Evolutionary conservation across 2,329 filamentous ascomycete species (phyloP), one percentile per base, ranked within the genome.

Genomic region (Neonectria magnoliae): DNA sequence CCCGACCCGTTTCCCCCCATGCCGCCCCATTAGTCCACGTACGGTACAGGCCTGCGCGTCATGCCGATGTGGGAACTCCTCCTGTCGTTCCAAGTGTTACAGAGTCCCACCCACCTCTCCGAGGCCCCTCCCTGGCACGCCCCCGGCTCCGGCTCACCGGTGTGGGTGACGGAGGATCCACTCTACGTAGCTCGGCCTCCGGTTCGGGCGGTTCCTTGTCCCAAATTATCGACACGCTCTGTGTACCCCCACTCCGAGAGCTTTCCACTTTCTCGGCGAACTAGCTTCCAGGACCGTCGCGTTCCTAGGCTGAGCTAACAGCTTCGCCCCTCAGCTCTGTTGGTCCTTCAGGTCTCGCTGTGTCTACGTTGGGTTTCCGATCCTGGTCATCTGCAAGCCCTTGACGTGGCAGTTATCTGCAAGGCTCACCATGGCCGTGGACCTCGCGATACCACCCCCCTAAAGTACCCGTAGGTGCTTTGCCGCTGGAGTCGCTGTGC

Each of bases 141-240:
- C 67, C 66, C 67, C 42, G 66, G 65, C 56, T 68, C 51, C 52
- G 36, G 61, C 61, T 73, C 70, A 74, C 71, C 71, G 64, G 69
- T 74, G 71, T 73, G 71, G 70, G 54, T 58, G 62, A 65, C 62
- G 53, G 18, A 14, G 52, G 42, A 20, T 48, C 47, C 65, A 68
- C 55, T 50, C 51, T 65, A 54, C 55, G 57, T 66, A 60, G 56
- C 31, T 71, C 65, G 61, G 57, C 58, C 57, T 57, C 61, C 47
- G 65, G 50, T 60, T 64, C 59, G 50, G 31, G 62, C 66, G 48
- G 60, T 60, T 68, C 33, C 42, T 42, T 64, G 29, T 55, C 41
- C 48, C 18, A 33, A 22, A 59, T 52, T 45, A 54, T 59, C 51
- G 53, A 51, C 22, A 18, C 14, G 22, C 36, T 44, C 31, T 16